Base-by-base conservation (phyloP, 1,284 basidiomycete genomes). In the Baeospora myosura region DNA sequence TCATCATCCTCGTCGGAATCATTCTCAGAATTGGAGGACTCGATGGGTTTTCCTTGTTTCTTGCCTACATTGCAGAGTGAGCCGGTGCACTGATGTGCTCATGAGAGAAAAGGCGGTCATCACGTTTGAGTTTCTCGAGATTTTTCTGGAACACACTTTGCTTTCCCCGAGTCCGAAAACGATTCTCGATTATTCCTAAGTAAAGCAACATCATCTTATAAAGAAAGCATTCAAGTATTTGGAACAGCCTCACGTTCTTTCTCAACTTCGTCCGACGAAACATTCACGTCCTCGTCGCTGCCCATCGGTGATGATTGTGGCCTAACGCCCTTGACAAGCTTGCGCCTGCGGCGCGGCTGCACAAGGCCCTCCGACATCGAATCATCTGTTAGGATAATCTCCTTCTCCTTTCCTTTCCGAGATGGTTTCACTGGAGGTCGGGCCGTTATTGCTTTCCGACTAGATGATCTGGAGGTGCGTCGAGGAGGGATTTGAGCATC, bases 91-190 rank as follows among this genome's bases (percentile, higher is more conserved):
- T n/a, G n/a, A n/a, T n/a, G n/a, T n/a, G n/a, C n/a, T n/a, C n/a
- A n/a, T n/a, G n/a, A n/a, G n/a, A n/a, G n/a, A n/a, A n/a, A 28
- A 34, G 24, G 14, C 21, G 14, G 16, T 22, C 47, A 57, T 38
- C 40, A 72, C 86, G 66, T 62, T 76, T 83, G 39, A 88, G 52
- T 47, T 63, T 74, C 46, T 82, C 80, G 3, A 89, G 59, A 49
- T 75, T 81, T 53, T 69, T 69, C 50, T 82, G 76, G 54, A 75
- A 87, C 3, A 58, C 49, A 10, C 75, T 74, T 55, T 71, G 70
- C 55, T 77, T 84, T 40, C 66, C 65, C 17, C 83, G 72, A 23
- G 63, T 60, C 25, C 87, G 76, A 18, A 88, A 59, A 28, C 87
- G 77, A 5, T 61, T 64, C 24, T 78, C 66, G 35, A 88, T 61